Evolutionary conservation across 106 monocot species (phyloP).

Genomic region (Allium cepa): DNA sequence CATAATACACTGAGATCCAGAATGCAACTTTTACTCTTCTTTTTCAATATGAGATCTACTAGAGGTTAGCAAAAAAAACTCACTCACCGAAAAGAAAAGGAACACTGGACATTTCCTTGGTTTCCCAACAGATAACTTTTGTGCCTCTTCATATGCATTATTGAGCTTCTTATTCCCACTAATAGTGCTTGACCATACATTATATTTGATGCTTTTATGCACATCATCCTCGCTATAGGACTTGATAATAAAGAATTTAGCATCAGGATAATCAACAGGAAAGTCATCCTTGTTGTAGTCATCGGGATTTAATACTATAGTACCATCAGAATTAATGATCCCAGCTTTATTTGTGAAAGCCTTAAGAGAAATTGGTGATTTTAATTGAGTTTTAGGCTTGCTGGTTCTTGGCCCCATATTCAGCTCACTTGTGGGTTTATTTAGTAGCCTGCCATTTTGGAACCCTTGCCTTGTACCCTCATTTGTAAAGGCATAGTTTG

Average conservation of each 20-base stretch:
- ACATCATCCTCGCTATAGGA: conserved; percentile 92
- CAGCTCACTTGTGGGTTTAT: conserved; percentile 21
- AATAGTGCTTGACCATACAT: conserved; percentile 77
- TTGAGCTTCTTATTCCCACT: conserved; percentile 68
- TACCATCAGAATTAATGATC: conserved; percentile 22
- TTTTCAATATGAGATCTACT: background rate
- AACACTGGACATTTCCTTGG: conserved; percentile 50
- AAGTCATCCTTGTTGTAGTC: conserved; percentile 50
- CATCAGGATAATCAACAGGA: conserved; percentile 47
- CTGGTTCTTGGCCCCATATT: conserved; percentile 52
- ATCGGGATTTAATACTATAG: conserved; percentile 26
- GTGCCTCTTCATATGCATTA: conserved; percentile 54
- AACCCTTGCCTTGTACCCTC: conserved; percentile 17
- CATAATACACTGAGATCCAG: too few species aligned
- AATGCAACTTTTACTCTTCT: too few species aligned
- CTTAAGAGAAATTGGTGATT: conserved; percentile 22
- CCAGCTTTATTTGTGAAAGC: conserved; percentile 21
- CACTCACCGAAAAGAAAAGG: conserved; percentile 90
- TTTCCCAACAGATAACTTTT: conserved; percentile 15
- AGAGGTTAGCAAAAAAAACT: background rate
- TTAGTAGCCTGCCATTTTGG: conserved; percentile 8
- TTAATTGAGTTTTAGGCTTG: conserved; percentile 18
- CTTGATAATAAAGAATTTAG: conserved; percentile 80
- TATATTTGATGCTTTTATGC: conserved; percentile 87
- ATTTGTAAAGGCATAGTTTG: conserved; percentile 2